These are phyloP conservation scores for Ulmus americana DNA, from an alignment of 331 rosid species.

Conservation along the genomic window DNA sequence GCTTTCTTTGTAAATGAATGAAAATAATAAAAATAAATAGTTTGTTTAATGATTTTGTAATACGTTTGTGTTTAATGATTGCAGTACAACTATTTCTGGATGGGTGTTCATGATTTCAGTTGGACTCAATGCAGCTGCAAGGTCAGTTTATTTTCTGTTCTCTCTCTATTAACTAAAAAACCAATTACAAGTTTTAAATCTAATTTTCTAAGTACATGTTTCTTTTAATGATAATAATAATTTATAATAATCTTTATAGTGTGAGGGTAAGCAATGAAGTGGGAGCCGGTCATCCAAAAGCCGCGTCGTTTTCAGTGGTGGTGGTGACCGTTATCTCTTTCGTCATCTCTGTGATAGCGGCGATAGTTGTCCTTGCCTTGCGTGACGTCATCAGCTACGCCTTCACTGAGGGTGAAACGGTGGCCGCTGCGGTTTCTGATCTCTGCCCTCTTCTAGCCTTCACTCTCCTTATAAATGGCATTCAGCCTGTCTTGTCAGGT, in stretches of 20 bases:
- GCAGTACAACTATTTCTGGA: constrained; percentile 37
- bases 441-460: constrained; percentile 40
- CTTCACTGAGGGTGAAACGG: constrained; percentile 36
- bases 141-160: constrained; percentile 18
- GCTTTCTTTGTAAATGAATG: no score
- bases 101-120: constrained; percentile 42
- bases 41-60: no score
- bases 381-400: constrained; percentile 36
- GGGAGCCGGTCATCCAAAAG: constrained; percentile 47
- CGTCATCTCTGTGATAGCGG: constrained; percentile 22
- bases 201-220: no score
- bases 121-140: constrained; percentile 57
- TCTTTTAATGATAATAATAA: neutral
- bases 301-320: constrained; percentile 40
- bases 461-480: constrained; percentile 42
- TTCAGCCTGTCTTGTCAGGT: constrained; percentile 56
- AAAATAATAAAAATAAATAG: no score
- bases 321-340: constrained; percentile 29
- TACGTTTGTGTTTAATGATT: neutral
- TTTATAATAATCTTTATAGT: constrained; percentile 13
- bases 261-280: constrained; percentile 61
- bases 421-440: constrained; percentile 45
- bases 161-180: neutral
- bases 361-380: constrained; percentile 25
- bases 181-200: neutral